Base-by-base conservation (phyloP, 768 basidiomycete genomes). In the Leccinellum rugosiceps region DNA sequence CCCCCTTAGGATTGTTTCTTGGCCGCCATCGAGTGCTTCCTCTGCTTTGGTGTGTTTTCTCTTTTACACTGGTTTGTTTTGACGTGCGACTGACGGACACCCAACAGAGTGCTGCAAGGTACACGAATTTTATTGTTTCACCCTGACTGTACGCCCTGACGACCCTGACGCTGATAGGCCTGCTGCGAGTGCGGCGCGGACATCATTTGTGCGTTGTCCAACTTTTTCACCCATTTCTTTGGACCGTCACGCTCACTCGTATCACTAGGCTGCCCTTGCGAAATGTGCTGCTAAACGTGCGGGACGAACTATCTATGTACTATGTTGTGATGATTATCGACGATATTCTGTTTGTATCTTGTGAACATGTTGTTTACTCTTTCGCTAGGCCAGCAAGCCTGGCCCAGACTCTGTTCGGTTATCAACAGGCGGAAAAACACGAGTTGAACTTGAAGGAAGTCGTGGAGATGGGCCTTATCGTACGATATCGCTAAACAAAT, bases 141-240 rank as follows among this genome's bases (percentile, higher is more conserved):
- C 9, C 35, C 50, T 23, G 6, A 21, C 6, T 26, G 6, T 13
- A 7, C 7, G n/a, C 2, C 6, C 44, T 57, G 47, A 64, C 31
- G 1, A 13, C 2, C 7, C 17, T 38, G 35, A n/a, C 17, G 4
- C 50, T 57, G 44, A 15, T 25, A 88, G 85, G 86, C 74, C 25
- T 88, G 84, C 73, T 89, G 86, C 78, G 87, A 87, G 28, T 87
- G 86, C 66, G 62, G 71, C 53, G 88, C 75, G 17, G 87, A 89
- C 64, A 88, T 90, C 63, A 61, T 90, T 45, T 90, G 88, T 89
- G 67, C 68, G 88, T 65, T 28, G 9, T 11, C 7, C 17, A n/a
- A 7, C 26, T 28, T 2, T 13, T 3, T n/a, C 31, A 4, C 14
- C 17, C 19, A 15, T 14, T 45, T 23, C 8, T 13, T 48, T 7